Percentiles rank a stretch among this genome's conserved stretches.
These are phyloP conservation scores for Epichloe aotearoae DNA, from an alignment of 2,329 filamentous ascomycete species.

Conservation along the genomic window DNA sequence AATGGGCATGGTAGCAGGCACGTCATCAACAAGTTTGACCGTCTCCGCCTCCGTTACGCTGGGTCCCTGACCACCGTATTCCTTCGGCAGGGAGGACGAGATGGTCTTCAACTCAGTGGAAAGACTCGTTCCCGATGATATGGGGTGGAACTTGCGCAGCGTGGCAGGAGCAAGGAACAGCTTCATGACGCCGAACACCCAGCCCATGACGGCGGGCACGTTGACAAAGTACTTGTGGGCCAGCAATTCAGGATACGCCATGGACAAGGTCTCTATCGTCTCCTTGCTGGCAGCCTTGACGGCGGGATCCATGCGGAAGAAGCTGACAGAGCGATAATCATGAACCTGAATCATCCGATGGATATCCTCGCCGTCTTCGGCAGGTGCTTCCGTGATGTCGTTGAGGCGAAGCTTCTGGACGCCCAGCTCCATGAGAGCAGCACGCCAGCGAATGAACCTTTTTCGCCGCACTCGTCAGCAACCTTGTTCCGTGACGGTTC, in stretches of 20 bases:
- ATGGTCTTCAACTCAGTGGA: constrained; percentile 46
- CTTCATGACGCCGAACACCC: constrained; percentile 66
- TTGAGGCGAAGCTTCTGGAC: constrained; percentile 60
- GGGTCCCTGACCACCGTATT: constrained; percentile 63
- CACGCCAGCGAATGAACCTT: constrained; percentile 82
- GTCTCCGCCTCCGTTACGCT: constrained; percentile 25
- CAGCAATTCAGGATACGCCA: constrained; percentile 79
- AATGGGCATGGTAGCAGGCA: constrained; percentile 3
- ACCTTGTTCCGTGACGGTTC: neutral
- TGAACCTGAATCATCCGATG: constrained; percentile 90
- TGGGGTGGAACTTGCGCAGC: constrained; percentile 66
- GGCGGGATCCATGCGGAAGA: constrained; percentile 66
- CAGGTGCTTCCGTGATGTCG: constrained; percentile 55
- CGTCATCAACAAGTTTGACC: constrained; percentile 15
- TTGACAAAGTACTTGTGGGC: constrained; percentile 89
- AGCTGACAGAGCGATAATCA: constrained; percentile 80
- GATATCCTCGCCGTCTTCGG: constrained; percentile 62
- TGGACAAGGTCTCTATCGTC: constrained; percentile 69
- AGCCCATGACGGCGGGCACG: constrained; percentile 82
- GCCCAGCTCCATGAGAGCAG: constrained; percentile 80
- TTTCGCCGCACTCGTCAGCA: neutral
- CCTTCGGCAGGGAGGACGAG: constrained; percentile 52
- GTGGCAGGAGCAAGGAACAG: constrained; percentile 61
- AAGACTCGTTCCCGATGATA: constrained; percentile 59
- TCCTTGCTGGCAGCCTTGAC: constrained; percentile 66